Base-by-base conservation (phyloP, 129 eudicot genomes). In the Flaveria sonorensis region DNA sequence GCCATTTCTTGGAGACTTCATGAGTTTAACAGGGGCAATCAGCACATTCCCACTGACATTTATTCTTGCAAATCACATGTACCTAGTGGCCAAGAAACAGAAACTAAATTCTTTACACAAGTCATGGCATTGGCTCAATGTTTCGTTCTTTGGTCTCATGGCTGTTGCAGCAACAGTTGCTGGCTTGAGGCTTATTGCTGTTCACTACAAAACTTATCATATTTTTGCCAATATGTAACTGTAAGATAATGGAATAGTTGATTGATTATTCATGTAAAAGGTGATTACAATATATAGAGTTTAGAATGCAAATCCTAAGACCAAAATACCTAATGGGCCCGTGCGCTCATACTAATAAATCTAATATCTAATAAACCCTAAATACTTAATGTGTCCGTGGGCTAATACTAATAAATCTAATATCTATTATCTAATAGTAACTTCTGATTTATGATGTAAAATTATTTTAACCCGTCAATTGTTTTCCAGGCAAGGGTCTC, bases 41-140 rank as follows among this genome's bases (percentile, higher is more conserved):
- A 95, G 95, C 73, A 91, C 96, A 2, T 87, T 95, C 81, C 97
- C 99, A 1, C 94, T 95, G n/a, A 92, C 97, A 3, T 95, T 95
- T 71, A 95, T 95, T 66, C 96, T 95, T 10, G 97, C 97, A 13
- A 92, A 95, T 82, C 99, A 95, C 87, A 95, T 91, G 99, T 92
- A 91, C 79, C 72, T 91, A 28, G 82, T 81, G 47, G 99, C 97
- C 15, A 94, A 89, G 81, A 77, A 39, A 40, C 75, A 75, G 53
- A 85, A 81, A 77, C 73, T 91, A 3, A 43, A 20, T 65, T 55
- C 57, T 1, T 39, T 47, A 10, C 86, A 90, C 71, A 89, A 85
- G 66, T 59, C 75, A 14, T 92, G 96, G 99, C 99, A 91, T 64
- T 95, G 97, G 99, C 59, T 92, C 65, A 95, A 89, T 60, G 94